Evolutionary conservation across 2,329 filamentous ascomycete genomes (phyloP), one percentile per base, ranked within the genome.

Genomic region (Calonectria naviculata): DNA sequence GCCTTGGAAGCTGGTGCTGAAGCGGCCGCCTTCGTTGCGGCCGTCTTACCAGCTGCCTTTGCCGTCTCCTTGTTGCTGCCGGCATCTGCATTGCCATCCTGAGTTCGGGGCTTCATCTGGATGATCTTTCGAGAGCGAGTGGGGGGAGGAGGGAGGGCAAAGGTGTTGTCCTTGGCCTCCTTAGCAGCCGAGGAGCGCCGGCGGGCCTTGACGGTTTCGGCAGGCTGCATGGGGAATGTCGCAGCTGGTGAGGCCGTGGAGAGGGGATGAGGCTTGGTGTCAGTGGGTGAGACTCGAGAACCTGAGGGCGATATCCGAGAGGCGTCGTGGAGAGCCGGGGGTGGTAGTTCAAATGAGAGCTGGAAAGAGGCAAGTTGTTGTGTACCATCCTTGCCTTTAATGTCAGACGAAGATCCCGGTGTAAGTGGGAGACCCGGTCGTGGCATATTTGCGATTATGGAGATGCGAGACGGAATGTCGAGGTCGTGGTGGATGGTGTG

Each of bases 61-160:
- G 67, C 68, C 21, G 75, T 73, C 44, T 77, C 75, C 71, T 79
- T 80, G 26, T 74, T 58, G 19, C 79, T 65, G 29, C 76, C 65
- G 54, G 69, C 63, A 73, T 73, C 71, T 26, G 75, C 73, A 41
- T 81, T 74, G 66, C 84, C 80, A 71, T 86, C 80, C 75, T 90
- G 85, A 34, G 83, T 78, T 29, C 86, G 84, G 21, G 90, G 96
- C 83, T 97, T 98, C 95, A 98, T 98, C 84, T 98, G 96, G 70
- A 98, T 98, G 81, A 99, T 98, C 85, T 97, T 98, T 78, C 96
- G 93, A 47, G 95, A 94, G 73, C 96, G 89, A 4, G 95, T 98
- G 0, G 97, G 97, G 19, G 96, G 97, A 12, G 97, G 97, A 24
- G 97, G 97, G 19, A 99, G 89, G 12, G 93, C 89, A 81, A 98